Evolutionary conservation across 768 basidiomycete genomes (phyloP), one percentile per base, ranked within the genome.

Genomic region (Naganishia vaughanmartiniae): DNA sequence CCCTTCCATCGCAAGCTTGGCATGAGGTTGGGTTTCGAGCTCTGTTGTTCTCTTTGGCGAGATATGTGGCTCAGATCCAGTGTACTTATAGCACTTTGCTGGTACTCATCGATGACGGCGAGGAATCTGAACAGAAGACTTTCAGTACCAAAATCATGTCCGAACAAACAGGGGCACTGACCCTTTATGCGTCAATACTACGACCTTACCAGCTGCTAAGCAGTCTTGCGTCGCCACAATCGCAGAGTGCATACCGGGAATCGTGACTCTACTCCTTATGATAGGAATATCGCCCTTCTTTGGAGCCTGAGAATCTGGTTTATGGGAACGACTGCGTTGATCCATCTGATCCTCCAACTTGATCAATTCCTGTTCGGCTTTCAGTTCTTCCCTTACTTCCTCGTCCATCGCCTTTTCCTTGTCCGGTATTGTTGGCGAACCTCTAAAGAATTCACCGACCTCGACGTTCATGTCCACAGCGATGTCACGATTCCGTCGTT

Each of bases 341-440:
- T 65, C 63, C 33, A 70, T 42, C 51, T 53, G 45, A 54, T 70
- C 63, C 54, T 60, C 58, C 24, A 65, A 28, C 30, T 51, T 60
- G n/a, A 45, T 39, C 69, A 65, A n/a, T 60, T 70, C 60, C 55
- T 65, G 46, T 39, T 70, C 69, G 26, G 53, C 69, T 15, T 70
- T 54, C 14, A 65, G 34, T 21, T 58, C 58, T 58, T 70, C 69
- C 14, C 36, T 57, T 33, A 65, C 34, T 14, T 65, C 60, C 12
- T 42, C 39, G n/a, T 65, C 69, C 39, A 70, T 66, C n/a, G 65
- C 48, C 42, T 65, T 65, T 42, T 70, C 69, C 48, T 70, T 60
- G 19, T 58, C 68, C 11, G 45, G 30, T 28, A 69, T 60, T 33
- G 46, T 51, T 12, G 69, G 60, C 14, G 60, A 63, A 63, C 42